These are phyloP conservation scores for Aspergillus heteromorphus DNA, from an alignment of 495 filamentous ascomycete species.

Conservation along the genomic window DNA sequence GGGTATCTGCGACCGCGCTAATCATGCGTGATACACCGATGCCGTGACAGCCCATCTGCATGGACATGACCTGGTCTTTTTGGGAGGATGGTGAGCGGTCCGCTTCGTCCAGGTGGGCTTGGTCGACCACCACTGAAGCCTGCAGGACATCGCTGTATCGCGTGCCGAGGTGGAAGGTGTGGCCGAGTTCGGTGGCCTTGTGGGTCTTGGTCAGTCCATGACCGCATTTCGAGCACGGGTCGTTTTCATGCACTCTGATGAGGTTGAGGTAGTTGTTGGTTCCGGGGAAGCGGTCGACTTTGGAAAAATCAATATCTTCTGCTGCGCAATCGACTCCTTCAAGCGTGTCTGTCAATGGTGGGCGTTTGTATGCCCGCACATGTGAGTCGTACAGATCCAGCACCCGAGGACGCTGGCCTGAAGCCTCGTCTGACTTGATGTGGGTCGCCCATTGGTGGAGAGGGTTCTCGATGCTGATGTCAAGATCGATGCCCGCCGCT, in stretches of 20 bases:
- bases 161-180: constrained; percentile 91
- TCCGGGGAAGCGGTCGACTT: constrained; percentile 38
- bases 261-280: constrained; percentile 46
- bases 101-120: constrained; percentile 16
- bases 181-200: constrained; percentile 80
- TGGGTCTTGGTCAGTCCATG: constrained; percentile 59
- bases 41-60: constrained; percentile 95
- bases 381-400: constrained; percentile 42
- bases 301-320: constrained; percentile 34
- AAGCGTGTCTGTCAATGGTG: constrained; percentile 37
- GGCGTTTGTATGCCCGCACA: constrained; percentile 40
- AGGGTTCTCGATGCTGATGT: constrained; percentile 62
- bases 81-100: background rate
- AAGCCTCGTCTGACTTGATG: constrained; percentile 26
- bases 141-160: constrained; percentile 74
- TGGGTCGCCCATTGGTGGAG: constrained; percentile 49
- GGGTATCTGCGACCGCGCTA: constrained; percentile 69
- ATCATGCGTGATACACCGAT: constrained; percentile 92
- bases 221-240: constrained; percentile 65
- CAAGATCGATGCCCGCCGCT: constrained; percentile 59
- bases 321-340: constrained; percentile 23
- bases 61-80: constrained; percentile 38
- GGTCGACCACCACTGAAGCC: constrained; percentile 49
- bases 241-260: constrained; percentile 59
- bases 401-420: constrained; percentile 23